These are phyloP conservation scores for Acer yangbiense DNA, from an alignment of 345 rosid genomes.

Conservation along the genomic window DNA sequence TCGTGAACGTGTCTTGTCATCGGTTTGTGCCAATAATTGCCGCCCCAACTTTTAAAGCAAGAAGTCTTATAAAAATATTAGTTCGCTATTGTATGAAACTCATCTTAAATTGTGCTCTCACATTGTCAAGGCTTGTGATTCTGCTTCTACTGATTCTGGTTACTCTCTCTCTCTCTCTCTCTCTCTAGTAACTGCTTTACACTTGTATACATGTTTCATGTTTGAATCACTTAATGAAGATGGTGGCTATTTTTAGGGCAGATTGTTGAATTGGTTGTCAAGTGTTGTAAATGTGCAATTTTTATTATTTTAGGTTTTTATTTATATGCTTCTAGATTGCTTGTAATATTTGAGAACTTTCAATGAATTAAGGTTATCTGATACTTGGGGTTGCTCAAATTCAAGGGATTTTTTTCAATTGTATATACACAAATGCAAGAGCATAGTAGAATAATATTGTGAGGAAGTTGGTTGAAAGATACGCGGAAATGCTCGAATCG, in stretches of 20 bases:
- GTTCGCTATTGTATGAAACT: constrained; percentile 26
- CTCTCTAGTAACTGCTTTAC: not conserved
- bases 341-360: too few relatives aligned
- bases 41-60: too few relatives aligned
- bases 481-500: not conserved
- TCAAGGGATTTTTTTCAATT: not conserved
- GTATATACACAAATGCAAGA: not conserved
- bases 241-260: too few relatives aligned
- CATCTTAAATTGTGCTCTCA: constrained; percentile 60
- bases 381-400: too few relatives aligned
- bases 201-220: not conserved
- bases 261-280: too few relatives aligned
- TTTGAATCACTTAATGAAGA: too few relatives aligned
- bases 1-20: too few relatives aligned
- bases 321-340: not conserved
- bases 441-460: not conserved
- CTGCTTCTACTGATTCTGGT: too few relatives aligned
- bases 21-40: too few relatives aligned
- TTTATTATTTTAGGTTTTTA: not conserved
- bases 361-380: too few relatives aligned
- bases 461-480: not conserved
- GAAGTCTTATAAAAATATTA: too few relatives aligned
- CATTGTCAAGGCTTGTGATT: too few relatives aligned
- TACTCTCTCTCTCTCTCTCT: constrained; percentile 38
- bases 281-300: not conserved